Evolutionary conservation across 805 yeast genomes (phyloP).

Genomic region (Candida caryicola): DNA sequence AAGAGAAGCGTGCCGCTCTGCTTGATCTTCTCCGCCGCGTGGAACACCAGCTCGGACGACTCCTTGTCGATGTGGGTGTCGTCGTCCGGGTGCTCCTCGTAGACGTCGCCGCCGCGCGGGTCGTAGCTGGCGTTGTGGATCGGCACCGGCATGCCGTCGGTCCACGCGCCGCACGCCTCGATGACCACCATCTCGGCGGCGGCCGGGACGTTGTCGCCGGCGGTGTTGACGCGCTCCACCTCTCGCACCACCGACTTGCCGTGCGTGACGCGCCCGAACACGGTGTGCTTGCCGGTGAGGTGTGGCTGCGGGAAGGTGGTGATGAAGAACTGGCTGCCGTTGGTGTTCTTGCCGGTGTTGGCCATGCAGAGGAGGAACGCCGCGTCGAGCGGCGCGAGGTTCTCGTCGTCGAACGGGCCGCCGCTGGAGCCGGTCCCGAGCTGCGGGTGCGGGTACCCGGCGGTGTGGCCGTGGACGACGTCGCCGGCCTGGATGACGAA

Average conservation of each 20-base stretch:
- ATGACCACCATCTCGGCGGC: constrained; percentile 46
- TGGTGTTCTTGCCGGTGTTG: constrained; percentile 50
- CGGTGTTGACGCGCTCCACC: constrained; percentile 48
- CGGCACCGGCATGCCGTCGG: constrained; percentile 50
- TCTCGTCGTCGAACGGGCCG: constrained; percentile 55
- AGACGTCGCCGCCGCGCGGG: constrained; percentile 63
- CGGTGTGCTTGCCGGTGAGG: constrained; percentile 69
- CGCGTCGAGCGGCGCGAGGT: constrained; percentile 43
- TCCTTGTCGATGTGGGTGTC: constrained; percentile 57
- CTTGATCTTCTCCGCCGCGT: constrained; percentile 56
- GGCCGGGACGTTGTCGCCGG: constrained; percentile 42
- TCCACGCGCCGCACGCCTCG: constrained; percentile 63
- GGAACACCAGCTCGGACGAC: constrained; percentile 49
- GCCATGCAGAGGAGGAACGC: constrained; percentile 65
- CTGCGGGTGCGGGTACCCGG: constrained; percentile 21
- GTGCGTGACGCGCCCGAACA: constrained; percentile 67
- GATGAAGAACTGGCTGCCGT: constrained; percentile 69
- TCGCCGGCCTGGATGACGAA: constrained; percentile 75
- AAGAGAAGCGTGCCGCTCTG: constrained; percentile 63
- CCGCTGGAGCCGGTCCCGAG: constrained; percentile 37
- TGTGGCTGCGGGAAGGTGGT: constrained; percentile 71
- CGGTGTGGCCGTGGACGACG: constrained; percentile 35
- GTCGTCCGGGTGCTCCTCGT: constrained; percentile 78
- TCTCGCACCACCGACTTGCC: constrained; percentile 72
- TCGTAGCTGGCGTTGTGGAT: constrained; percentile 61